Conservation (phyloP, 2,329 filamentous ascomycete species). For the Claviceps pusilla region DNA sequence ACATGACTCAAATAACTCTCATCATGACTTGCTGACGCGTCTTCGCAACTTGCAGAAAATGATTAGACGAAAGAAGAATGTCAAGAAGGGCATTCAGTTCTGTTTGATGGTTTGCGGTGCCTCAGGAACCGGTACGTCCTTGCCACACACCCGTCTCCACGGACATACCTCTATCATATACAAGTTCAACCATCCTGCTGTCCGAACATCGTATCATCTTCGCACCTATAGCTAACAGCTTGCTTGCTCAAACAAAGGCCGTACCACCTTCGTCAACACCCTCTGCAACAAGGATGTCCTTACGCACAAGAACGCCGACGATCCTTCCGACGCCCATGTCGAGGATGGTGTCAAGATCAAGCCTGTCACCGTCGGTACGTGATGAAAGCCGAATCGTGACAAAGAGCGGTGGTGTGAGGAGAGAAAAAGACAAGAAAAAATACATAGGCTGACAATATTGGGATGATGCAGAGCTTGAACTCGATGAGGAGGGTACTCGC, state of each 20-base stretch:
- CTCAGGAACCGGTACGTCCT: constrained; percentile 76
- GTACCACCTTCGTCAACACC: constrained; percentile 98
- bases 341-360: constrained; percentile 98
- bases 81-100: constrained; percentile 99
- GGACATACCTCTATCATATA: neutral
- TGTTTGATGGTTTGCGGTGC: constrained; percentile 99
- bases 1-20: neutral
- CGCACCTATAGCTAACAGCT: neutral
- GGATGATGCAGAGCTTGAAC: constrained; percentile 58
- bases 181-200: neutral
- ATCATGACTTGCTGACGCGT: constrained; percentile 16
- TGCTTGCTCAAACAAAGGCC: constrained; percentile 38
- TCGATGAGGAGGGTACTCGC: constrained; percentile 95
- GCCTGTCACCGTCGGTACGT: constrained; percentile 83
- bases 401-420: neutral
- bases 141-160: neutral
- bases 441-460: constrained; percentile 1
- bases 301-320: constrained; percentile 81
- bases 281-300: constrained; percentile 92
- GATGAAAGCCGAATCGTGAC: neutral
- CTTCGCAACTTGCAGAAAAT: constrained; percentile 48
- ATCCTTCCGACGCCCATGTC: constrained; percentile 72
- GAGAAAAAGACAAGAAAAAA: no score
- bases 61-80: constrained; percentile 99
- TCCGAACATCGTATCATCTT: neutral